Percentiles rank a stretch among this genome's conserved stretches.
These are phyloP conservation scores for Agastache rugosa DNA, from an alignment of 257 asterid genomes.

Conservation along the genomic window DNA sequence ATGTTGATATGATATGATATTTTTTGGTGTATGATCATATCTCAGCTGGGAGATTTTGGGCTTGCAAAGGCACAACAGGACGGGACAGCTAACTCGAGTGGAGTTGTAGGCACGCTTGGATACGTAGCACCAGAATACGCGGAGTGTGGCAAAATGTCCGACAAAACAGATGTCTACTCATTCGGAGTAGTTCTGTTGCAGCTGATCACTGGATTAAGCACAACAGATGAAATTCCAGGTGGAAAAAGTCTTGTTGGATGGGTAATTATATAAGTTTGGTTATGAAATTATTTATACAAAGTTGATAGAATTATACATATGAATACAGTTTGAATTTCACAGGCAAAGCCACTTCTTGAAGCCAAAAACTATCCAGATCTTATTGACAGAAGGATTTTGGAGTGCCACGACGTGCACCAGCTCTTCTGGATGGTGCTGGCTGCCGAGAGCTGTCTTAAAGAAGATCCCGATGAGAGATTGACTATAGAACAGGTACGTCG, in stretches of 20 bases:
- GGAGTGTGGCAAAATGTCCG: constrained; percentile 63
- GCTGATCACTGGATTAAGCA: constrained; percentile 65
- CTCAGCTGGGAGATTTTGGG: constrained; percentile 79
- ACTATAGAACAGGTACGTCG: constrained; percentile 63
- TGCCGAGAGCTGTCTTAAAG: constrained; percentile 64
- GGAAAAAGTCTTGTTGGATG: constrained; percentile 78
- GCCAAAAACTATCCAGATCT: constrained; percentile 70
- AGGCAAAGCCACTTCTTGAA: constrained; percentile 76
- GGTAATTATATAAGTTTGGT: too few species aligned
- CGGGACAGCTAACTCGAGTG: constrained; percentile 42
- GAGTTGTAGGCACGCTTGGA: constrained; percentile 77
- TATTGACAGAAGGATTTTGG: constrained; percentile 62
- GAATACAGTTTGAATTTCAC: not conserved
- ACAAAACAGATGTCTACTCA: constrained; percentile 79
- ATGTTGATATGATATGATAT: too few species aligned
- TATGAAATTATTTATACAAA: too few species aligned
- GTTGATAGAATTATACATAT: too few species aligned
- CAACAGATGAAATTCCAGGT: constrained; percentile 53
- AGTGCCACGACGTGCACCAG: constrained; percentile 71
- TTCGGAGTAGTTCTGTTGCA: constrained; percentile 75
- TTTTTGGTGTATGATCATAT: too few species aligned
- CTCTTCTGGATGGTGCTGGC: constrained; percentile 74
- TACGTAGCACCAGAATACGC: constrained; percentile 87
- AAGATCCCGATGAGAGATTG: constrained; percentile 60
- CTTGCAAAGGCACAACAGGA: constrained; percentile 67